These are phyloP conservation scores for Aspergillus diversus DNA, from an alignment of 495 filamentous ascomycete genomes.

Conservation along the genomic window DNA sequence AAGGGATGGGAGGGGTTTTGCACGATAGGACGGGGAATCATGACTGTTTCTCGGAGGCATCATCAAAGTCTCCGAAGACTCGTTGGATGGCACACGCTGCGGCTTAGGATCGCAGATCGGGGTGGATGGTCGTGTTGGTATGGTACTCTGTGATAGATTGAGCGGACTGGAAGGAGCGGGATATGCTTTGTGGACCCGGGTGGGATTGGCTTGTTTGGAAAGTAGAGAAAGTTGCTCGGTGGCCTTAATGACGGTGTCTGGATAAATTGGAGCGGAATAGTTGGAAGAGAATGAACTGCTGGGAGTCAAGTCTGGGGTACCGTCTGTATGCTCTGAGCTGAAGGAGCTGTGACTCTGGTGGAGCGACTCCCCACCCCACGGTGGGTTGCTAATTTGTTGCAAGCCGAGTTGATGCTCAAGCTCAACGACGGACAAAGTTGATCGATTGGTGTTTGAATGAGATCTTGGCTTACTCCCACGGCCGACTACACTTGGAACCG, in stretches of 20 bases:
- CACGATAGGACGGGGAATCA: constrained; percentile 35
- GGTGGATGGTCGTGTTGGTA: constrained; percentile 33
- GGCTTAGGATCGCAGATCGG: constrained; percentile 33
- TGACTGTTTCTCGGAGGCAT: constrained; percentile 39
- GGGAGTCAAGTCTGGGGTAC: constrained; percentile 46
- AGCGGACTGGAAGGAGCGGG: constrained; percentile 39
- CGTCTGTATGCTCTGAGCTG: constrained; percentile 42
- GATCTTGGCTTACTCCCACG: constrained; percentile 22
- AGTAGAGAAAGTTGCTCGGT: constrained; percentile 38
- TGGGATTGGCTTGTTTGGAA: constrained; percentile 24
- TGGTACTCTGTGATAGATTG: constrained; percentile 37
- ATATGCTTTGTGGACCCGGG: constrained; percentile 31
- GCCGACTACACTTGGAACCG: constrained; percentile 13
- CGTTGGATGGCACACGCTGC: constrained; percentile 24
- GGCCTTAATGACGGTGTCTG: constrained; percentile 35
- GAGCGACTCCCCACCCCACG: constrained; percentile 29
- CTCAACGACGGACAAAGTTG: constrained; percentile 43
- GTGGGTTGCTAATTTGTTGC: constrained; percentile 34
- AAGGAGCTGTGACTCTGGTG: constrained; percentile 44
- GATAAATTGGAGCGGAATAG: constrained; percentile 39
- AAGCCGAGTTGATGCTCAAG: constrained; percentile 41
- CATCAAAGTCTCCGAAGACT: constrained; percentile 37
- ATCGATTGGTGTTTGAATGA: constrained; percentile 32
- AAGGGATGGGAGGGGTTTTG: constrained; percentile 42
- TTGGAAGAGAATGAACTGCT: constrained; percentile 53